Percentiles rank a stretch among this genome's conserved stretches.
Evolutionary conservation across 2,329 filamentous ascomycete species (phyloP).

Genomic region (Diaporthe capsici): DNA sequence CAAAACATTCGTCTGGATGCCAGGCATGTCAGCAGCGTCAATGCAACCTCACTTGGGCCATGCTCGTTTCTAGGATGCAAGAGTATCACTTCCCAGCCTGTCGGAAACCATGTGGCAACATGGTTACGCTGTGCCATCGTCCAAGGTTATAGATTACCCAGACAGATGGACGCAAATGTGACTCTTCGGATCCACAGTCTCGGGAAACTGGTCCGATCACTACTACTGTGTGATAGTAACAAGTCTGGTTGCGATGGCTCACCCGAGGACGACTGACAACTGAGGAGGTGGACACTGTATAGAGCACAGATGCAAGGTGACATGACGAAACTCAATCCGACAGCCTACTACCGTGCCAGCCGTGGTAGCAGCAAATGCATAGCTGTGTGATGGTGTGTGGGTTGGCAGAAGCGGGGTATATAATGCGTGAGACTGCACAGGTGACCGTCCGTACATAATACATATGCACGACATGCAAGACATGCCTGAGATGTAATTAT

Average conservation of each 20-base stretch:
- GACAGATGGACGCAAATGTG: neutral
- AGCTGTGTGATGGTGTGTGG: neutral
- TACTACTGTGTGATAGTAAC: neutral
- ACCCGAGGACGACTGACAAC: neutral
- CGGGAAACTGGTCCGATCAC: neutral
- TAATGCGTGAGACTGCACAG: neutral
- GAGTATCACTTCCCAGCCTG: neutral
- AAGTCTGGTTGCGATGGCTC: neutral
- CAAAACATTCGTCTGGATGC: too few relatives aligned
- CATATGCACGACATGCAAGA: slow-evolving; percentile 1
- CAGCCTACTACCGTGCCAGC: neutral
- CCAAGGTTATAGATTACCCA: neutral
- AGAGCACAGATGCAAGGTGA: slow-evolving; percentile 1
- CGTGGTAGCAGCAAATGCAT: neutral
- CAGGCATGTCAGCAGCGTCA: neutral
- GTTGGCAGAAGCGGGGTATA: neutral
- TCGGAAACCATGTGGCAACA: neutral
- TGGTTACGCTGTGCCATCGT: neutral
- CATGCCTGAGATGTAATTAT: neutral
- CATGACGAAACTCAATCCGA: neutral
- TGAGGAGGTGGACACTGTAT: neutral
- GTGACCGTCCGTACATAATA: neutral
- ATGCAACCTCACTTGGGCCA: neutral
- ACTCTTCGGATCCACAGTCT: neutral
- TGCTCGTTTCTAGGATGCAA: neutral